A percentile compares a stretch with the other conserved stretches of the same genome.
These are phyloP conservation scores for Colletotrichum tropicale DNA, from an alignment of 2,329 filamentous ascomycete species.

Conservation along the genomic window DNA sequence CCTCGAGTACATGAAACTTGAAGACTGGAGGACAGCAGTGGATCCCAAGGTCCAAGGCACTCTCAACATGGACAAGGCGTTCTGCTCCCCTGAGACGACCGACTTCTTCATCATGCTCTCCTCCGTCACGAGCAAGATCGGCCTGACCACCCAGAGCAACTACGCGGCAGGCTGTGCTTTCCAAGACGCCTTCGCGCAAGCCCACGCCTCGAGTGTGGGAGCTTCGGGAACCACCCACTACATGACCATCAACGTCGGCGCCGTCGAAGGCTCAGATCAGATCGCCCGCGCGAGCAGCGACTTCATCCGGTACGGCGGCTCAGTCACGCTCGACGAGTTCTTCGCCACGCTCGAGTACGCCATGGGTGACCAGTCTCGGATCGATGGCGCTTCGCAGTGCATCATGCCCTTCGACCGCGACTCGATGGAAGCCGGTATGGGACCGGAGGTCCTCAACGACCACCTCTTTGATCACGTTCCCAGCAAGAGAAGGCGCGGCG, in stretches of 20 bases:
- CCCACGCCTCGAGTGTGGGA: not conserved
- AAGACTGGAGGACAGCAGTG: not conserved
- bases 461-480: conserved; percentile 24
- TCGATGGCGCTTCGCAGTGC: not conserved
- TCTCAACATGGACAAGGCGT: not conserved
- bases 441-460: conserved; percentile 21
- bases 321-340: not conserved
- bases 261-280: not conserved
- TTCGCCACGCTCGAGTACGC: not conserved
- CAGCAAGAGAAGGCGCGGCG: not conserved
- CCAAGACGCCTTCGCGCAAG: conserved; percentile 30
- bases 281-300: not conserved
- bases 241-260: conserved; percentile 25
- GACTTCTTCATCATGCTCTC: conserved; percentile 20
- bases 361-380: not conserved
- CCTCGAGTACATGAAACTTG: not conserved
- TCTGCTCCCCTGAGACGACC: not conserved
- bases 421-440: conserved; percentile 22
- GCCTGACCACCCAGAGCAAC: not conserved
- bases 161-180: conserved; percentile 31
- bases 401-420: conserved; percentile 9
- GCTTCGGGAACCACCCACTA: not conserved
- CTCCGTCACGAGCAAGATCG: not conserved
- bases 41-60: conserved; percentile 8
- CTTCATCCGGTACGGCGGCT: not conserved